Evolutionary conservation across 2,329 filamentous ascomycete genomes (phyloP).

Genomic region (Penicillium digitatum): DNA sequence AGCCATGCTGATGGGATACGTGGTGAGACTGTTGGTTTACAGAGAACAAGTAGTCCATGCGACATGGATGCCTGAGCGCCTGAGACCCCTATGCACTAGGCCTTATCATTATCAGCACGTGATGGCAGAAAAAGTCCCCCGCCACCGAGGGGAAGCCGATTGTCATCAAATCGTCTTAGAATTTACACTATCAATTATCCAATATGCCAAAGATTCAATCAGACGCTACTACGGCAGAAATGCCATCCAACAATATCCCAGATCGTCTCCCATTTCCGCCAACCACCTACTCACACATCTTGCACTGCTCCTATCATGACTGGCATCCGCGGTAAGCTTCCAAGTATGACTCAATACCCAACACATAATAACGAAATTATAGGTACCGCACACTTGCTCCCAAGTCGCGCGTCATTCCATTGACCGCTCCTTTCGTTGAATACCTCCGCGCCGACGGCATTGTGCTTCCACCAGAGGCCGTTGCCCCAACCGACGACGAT

Average conservation of each 20-base stretch:
- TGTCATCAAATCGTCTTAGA: not conserved
- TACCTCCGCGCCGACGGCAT: constrained; percentile 94
- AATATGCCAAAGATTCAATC: constrained; percentile 32
- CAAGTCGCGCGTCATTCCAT: constrained; percentile 77
- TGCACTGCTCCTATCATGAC: constrained; percentile 88
- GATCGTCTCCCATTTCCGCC: constrained; percentile 68
- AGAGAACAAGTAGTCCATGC: constrained; percentile 11
- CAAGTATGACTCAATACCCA: not conserved
- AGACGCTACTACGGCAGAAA: constrained; percentile 14
- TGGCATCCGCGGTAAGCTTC: constrained; percentile 72
- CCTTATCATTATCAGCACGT: constrained; percentile 22
- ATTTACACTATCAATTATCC: not conserved
- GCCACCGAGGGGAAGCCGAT: constrained; percentile 10
- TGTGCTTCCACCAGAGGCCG: constrained; percentile 59
- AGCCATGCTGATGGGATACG: constrained; percentile 43
- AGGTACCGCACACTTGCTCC: constrained; percentile 77
- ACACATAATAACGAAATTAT: constrained; percentile 10
- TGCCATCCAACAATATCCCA: constrained; percentile 16
- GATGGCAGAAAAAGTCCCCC: constrained; percentile 23
- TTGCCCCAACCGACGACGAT: constrained; percentile 34
- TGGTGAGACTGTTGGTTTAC: constrained; percentile 5
- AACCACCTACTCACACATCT: constrained; percentile 77
- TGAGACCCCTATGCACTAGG: constrained; percentile 12
- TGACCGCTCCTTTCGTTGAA: constrained; percentile 69
- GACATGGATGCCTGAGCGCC: constrained; percentile 8